phyloP scores from a whole-genome alignment of 2,329 filamentous ascomycete genomes.

The Fusarium euwallaceae region DNA sequence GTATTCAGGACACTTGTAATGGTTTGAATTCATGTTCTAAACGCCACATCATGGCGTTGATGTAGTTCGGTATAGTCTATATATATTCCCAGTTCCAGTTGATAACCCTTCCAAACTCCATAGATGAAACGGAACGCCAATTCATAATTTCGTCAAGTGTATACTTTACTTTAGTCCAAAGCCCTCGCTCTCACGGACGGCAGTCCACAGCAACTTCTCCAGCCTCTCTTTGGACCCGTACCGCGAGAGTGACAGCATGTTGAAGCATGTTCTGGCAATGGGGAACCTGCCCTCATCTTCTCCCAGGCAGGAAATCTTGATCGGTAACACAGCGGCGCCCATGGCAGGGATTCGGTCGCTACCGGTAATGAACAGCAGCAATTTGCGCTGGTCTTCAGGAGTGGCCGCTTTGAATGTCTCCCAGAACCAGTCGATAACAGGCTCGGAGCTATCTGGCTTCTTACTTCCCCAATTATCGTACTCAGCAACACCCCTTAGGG shows the following conservation, averaged over 20 bases:
- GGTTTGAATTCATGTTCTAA: slow-evolving; percentile 4
- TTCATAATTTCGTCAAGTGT: slow-evolving; percentile 38
- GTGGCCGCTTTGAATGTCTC: slow-evolving; percentile 77
- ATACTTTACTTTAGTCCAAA: slow-evolving; percentile 82
- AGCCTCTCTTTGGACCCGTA: slow-evolving; percentile 77
- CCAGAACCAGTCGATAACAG: slow-evolving; percentile 90
- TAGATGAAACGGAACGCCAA: slow-evolving; percentile 26
- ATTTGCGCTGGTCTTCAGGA: slow-evolving; percentile 78
- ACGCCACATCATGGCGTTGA: neutral
- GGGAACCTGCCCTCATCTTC: slow-evolving; percentile 82
- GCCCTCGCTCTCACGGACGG: slow-evolving; percentile 90
- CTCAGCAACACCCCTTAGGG: slow-evolving; percentile 80
- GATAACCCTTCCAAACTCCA: slow-evolving; percentile 33
- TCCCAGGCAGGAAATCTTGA: slow-evolving; percentile 82
- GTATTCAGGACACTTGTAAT: neutral
- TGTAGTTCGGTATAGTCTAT: slow-evolving; percentile 25
- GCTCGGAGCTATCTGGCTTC: slow-evolving; percentile 70
- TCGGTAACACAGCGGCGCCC: slow-evolving; percentile 82
- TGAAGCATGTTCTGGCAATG: slow-evolving; percentile 92
- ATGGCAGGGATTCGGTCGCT: slow-evolving; percentile 92
- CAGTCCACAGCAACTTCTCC: slow-evolving; percentile 82
- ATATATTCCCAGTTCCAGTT: slow-evolving; percentile 18
- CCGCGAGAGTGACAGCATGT: slow-evolving; percentile 81
- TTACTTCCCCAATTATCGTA: slow-evolving; percentile 83
- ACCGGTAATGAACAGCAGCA: slow-evolving; percentile 89